Base-by-base conservation (phyloP, 768 basidiomycete genomes). In the Xerocomellus intermedius region DNA sequence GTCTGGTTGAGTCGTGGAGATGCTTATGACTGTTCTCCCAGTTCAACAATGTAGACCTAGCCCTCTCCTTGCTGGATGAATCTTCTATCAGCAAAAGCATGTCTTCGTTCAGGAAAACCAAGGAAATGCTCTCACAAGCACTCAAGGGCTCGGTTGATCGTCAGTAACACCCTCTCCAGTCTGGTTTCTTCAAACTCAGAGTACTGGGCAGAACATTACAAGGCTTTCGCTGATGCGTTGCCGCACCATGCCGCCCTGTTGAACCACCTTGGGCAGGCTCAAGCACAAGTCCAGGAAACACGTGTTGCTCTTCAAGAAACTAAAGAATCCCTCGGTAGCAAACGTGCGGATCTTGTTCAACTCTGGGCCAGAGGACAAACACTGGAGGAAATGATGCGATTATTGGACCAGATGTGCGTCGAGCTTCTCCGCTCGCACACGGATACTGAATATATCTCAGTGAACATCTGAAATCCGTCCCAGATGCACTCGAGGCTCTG, bases 31-130 rank as follows among this genome's bases (percentile, higher is more conserved):
- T n/a, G n/a, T 38, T 57, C 26, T 44, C 28, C 35, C 63, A 94
- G 87, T 99, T 98, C 74, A 96, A 97, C 68, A 89, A 89, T 45
- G 95, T 97, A 33, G 89, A 95, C 64, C 79, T 98, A 36, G 95
- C 97, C 5, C 80, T 99, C 16, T 87, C 93, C 63, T 79, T 99
- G 3, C 76, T 99, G 24, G 91, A 94, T 60, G 80, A 86, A 39
- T 82, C 84, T 2, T 85, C 87, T 12, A 71, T 77, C 1, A 88
- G 87, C 3, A 89, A 87, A 67, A 83, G 86, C 60, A 84, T 92
- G 64, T 75, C 82, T 8, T 89, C 91, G 1, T 96, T 96, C 68
- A 79, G 82, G 30, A 73, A 78, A 41, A 89, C 90, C 4, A 94
- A 92, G 71, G 73, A 79, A 8, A 82, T 88, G 79, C 77, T 96